These are phyloP conservation scores for Staphylotrichum longicolle DNA, from an alignment of 495 filamentous ascomycete species.

Conservation along the genomic window DNA sequence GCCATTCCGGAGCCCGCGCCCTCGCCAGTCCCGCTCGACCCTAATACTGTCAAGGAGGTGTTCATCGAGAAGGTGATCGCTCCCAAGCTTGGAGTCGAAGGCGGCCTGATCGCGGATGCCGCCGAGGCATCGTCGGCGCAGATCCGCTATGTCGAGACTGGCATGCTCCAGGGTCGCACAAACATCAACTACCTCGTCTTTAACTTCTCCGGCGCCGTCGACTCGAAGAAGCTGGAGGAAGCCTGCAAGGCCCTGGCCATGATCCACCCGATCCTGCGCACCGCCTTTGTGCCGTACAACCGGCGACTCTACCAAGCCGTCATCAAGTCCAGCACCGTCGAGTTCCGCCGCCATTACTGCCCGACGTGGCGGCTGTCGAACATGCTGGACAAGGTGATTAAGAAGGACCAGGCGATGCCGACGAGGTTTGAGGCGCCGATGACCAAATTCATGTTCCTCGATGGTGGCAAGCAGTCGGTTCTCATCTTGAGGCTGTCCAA, in stretches of 20 bases:
- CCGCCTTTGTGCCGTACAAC: constrained; percentile 43
- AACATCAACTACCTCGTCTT: constrained; percentile 47
- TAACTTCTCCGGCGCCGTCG: constrained; percentile 41
- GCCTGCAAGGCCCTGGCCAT: constrained; percentile 40
- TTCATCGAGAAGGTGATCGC: constrained; percentile 36
- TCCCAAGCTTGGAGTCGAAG: constrained; percentile 38
- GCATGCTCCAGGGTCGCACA: constrained; percentile 41
- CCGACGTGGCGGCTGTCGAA: constrained; percentile 42
- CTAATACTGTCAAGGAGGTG: constrained; percentile 30
- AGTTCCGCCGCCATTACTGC: constrained; percentile 43
- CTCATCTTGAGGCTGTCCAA: constrained; percentile 46
- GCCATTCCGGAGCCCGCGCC: constrained; percentile 3
- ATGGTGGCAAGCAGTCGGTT: constrained; percentile 46
- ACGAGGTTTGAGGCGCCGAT: constrained; percentile 42
- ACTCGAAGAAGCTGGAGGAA: constrained; percentile 44
- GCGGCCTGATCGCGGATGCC: constrained; percentile 39
- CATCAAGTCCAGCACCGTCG: constrained; percentile 38
- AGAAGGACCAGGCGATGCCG: constrained; percentile 39
- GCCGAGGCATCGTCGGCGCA: constrained; percentile 46
- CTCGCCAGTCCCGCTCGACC: constrained; percentile 16
- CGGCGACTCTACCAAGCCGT: constrained; percentile 47
- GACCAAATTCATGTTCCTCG: constrained; percentile 49
- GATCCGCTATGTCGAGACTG: constrained; percentile 47
- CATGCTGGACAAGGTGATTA: constrained; percentile 40
- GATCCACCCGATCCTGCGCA: constrained; percentile 47